These are phyloP conservation scores for Trichoderma sp. DNA, from an alignment of 2,329 filamentous ascomycete species.

Conservation along the genomic window DNA sequence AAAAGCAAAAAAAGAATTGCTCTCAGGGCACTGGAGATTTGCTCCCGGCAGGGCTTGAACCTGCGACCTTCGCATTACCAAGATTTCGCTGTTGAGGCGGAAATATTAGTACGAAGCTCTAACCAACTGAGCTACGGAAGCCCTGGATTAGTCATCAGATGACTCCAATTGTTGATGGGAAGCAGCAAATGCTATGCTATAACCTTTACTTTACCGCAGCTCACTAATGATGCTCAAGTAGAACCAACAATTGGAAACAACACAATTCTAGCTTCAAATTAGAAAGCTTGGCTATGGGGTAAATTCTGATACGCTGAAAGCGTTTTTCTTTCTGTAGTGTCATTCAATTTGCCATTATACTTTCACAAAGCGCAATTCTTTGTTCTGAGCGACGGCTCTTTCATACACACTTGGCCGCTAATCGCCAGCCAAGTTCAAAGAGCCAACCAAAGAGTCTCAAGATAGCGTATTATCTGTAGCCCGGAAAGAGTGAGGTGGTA, in stretches of 20 bases:
- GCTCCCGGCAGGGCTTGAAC: conserved; percentile 24
- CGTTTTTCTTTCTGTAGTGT: no score
- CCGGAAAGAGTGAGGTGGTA: no score
- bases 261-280: no score
- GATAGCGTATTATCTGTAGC: no score
- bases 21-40: background rate
- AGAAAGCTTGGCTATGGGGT: no score
- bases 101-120: conserved; percentile 21
- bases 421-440: no score
- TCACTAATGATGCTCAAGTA: background rate
- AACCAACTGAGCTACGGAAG: conserved; percentile 21
- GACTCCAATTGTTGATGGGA: background rate
- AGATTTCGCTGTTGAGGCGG: background rate
- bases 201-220: background rate
- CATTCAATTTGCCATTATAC: no score
- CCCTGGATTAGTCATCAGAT: background rate
- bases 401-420: no score
- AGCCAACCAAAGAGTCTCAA: no score
- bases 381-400: no score
- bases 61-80: conserved; percentile 23
- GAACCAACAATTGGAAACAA: background rate
- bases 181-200: background rate
- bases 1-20: conserved; percentile 11
- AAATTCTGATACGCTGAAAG: no score
- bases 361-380: no score